phyloP scores from a whole-genome alignment of 306 rosid genomes.

The Castanea sativa region DNA sequence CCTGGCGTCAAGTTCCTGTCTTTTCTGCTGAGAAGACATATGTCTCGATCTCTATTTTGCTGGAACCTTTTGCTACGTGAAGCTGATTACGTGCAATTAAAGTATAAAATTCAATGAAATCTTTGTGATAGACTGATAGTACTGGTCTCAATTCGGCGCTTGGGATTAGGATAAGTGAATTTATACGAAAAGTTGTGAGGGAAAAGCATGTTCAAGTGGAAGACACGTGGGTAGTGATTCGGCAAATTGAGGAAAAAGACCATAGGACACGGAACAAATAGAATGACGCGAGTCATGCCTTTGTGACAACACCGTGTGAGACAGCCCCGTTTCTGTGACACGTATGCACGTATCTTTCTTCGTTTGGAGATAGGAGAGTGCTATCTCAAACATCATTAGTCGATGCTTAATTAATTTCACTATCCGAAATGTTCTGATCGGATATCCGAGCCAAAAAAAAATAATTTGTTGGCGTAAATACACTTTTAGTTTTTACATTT shows the following conservation, averaged over 20 bases:
- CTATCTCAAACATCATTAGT: too few relatives aligned
- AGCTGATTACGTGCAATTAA: too few relatives aligned
- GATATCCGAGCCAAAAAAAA: too few relatives aligned
- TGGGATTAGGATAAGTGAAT: background rate
- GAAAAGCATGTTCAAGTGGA: background rate
- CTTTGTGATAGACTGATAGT: background rate
- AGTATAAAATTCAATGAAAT: background rate
- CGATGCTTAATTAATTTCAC: background rate
- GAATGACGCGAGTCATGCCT: slow-evolving; percentile 6
- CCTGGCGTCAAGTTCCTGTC: slow-evolving; percentile 23
- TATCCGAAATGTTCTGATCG: too few relatives aligned
- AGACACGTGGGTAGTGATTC: slow-evolving; percentile 18
- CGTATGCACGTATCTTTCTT: background rate
- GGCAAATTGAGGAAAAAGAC: background rate
- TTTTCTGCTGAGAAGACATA: slow-evolving; percentile 27
- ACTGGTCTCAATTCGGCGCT: background rate
- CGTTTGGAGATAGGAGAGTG: background rate
- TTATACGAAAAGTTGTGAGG: background rate
- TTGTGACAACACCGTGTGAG: background rate
- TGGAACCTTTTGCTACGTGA: background rate
- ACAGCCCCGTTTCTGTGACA: background rate
- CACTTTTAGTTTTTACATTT: too few relatives aligned
- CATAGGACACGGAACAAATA: slow-evolving; percentile 2
- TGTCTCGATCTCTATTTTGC: background rate
- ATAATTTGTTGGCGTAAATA: too few relatives aligned